These are phyloP conservation scores for Porosira glacialis DNA, from an alignment of 352 stramenopile species.

Conservation along the genomic window DNA sequence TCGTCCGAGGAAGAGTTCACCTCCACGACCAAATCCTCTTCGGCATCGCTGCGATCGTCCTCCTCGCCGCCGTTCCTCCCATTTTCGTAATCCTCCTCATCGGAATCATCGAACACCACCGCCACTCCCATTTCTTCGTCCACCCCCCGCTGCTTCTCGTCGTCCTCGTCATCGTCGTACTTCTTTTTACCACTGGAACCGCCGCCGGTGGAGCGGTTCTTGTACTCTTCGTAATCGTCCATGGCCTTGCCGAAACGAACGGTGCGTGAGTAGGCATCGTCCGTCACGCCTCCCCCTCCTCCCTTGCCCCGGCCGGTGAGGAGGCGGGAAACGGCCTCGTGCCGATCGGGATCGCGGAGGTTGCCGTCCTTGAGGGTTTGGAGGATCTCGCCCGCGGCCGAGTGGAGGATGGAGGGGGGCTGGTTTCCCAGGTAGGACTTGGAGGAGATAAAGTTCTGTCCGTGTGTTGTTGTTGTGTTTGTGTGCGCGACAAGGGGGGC, in stretches of 20 bases:
- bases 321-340: constrained; percentile 62
- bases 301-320: constrained; percentile 34
- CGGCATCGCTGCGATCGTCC: constrained; percentile 71
- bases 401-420: constrained; percentile 53
- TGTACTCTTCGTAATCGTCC: constrained; percentile 68
- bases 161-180: constrained; percentile 20
- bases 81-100: constrained; percentile 81
- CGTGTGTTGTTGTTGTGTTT: no score
- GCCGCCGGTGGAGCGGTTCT: constrained; percentile 8
- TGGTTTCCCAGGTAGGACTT: constrained; percentile 71
- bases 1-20: constrained; percentile 39
- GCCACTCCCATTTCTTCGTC: constrained; percentile 98
- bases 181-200: constrained; percentile 8
- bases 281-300: constrained; percentile 33
- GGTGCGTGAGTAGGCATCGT: constrained; percentile 59
- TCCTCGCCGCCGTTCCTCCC: constrained; percentile 45
- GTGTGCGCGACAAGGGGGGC: no score
- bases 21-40: constrained; percentile 86
- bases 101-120: constrained; percentile 96
- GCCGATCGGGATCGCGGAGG: constrained; percentile 64
- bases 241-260: constrained; percentile 67
- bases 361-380: constrained; percentile 61
- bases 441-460: constrained; percentile 53
- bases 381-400: constrained; percentile 70
- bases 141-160: constrained; percentile 61